Conservation (phyloP, 2,329 filamentous ascomycete genomes). For the Monilinia vaccinii-corymbosi region DNA sequence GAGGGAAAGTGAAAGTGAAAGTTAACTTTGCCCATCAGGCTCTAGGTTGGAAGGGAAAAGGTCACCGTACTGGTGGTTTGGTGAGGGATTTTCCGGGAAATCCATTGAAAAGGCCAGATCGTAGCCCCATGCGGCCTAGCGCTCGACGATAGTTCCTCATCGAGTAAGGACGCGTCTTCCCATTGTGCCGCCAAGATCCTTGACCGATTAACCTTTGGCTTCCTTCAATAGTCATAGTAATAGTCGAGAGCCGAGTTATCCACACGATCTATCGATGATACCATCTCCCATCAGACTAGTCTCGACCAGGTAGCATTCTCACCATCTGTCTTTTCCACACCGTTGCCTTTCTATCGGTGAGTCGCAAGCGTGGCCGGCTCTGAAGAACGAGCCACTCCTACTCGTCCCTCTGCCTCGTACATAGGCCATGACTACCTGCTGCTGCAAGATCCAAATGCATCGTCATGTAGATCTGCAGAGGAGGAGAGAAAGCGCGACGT, state of each 20-base stretch:
- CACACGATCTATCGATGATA: background rate
- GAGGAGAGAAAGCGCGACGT: no score
- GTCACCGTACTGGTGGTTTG: conserved; percentile 3
- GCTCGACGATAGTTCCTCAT: background rate
- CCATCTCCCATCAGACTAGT: no score
- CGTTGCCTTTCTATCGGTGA: conserved; percentile 1
- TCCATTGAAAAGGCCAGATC: background rate
- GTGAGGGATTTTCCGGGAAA: conserved; percentile 8
- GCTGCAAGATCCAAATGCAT: background rate
- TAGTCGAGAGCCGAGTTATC: background rate
- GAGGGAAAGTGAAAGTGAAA: no score
- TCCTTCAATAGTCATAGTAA: background rate
- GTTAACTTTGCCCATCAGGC: no score
- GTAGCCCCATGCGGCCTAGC: background rate
- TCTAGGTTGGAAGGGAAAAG: background rate
- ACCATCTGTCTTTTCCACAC: background rate
- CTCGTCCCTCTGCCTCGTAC: no score
- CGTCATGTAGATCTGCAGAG: no score
- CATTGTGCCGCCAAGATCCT: background rate
- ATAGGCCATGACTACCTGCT: background rate
- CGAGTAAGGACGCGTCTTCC: background rate
- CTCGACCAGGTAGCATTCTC: background rate
- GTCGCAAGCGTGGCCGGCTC: conserved; percentile 1
- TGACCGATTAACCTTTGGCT: background rate
- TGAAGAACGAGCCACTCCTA: background rate